Conservation (phyloP, 371 early-diverging fungal genomes). For the Rhizoclosmatium hyalinum region DNA sequence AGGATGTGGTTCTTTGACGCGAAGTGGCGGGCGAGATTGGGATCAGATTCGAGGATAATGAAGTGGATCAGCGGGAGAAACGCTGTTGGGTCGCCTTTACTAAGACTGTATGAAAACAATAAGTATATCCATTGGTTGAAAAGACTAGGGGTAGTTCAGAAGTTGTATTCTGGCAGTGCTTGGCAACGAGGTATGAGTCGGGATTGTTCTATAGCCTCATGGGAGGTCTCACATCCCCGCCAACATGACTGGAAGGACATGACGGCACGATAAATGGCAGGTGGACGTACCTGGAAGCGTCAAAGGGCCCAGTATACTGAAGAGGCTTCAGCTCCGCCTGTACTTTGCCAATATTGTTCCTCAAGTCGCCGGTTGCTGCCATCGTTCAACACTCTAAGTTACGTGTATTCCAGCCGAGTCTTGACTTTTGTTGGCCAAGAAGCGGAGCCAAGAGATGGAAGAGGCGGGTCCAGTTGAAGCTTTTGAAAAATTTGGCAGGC, state of each 20-base stretch:
- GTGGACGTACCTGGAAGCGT: conserved; percentile 33
- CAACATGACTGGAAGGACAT: background rate
- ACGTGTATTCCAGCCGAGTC: no score
- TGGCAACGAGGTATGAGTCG: background rate
- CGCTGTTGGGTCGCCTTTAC: conserved; percentile 48
- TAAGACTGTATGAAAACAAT: conserved; percentile 26
- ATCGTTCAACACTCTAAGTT: background rate
- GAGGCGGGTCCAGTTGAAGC: no score
- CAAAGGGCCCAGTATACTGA: conserved; percentile 38
- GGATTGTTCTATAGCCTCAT: background rate
- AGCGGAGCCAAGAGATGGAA: no score
- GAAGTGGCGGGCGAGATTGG: conserved; percentile 45
- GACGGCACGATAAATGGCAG: background rate
- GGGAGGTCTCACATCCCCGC: no score
- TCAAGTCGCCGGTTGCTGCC: conserved; percentile 44
- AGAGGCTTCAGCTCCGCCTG: conserved; percentile 42
- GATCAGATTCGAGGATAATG: conserved; percentile 47
- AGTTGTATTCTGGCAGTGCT: background rate
- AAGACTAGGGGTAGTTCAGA: background rate
- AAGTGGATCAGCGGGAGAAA: conserved; percentile 57
- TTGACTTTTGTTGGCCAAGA: no score
- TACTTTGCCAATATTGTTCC: conserved; percentile 47
- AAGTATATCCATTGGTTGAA: background rate
- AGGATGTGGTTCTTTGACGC: conserved; percentile 44
- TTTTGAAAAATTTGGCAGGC: no score